These are phyloP conservation scores for Backusella mclennaniae DNA, from an alignment of 192 early-diverging fungal species.

Conservation along the genomic window DNA sequence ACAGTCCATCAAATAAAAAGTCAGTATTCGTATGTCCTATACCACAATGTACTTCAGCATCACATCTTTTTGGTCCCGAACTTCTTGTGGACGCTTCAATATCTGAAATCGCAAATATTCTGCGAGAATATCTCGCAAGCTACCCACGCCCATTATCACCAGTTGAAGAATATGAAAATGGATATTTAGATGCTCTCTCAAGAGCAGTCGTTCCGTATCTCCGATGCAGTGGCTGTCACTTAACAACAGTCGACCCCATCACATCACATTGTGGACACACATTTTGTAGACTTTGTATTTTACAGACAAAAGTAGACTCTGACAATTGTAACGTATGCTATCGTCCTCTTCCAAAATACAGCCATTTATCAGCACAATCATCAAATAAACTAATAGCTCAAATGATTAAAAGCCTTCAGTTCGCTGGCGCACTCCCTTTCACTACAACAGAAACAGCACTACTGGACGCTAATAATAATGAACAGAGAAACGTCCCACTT, in stretches of 20 bases:
- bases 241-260: constrained; percentile 4
- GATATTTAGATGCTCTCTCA: neutral
- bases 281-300: constrained; percentile 20
- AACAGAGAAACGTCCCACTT: constrained; percentile 3
- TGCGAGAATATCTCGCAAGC: neutral
- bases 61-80: constrained; percentile 19
- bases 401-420: neutral
- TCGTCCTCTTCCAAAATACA: constrained; percentile 22
- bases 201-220: neutral
- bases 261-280: constrained; percentile 21
- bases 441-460: neutral
- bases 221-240: constrained; percentile 1
- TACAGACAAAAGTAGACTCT: constrained; percentile 9
- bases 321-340: constrained; percentile 14
- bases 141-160: constrained; percentile 14
- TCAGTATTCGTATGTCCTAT: constrained; percentile 14
- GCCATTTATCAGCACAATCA: constrained; percentile 9
- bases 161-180: neutral
- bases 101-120: neutral
- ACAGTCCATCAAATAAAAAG: neutral
- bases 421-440: neutral
- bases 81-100: constrained; percentile 2
- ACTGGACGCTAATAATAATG: neutral
- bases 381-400: constrained; percentile 3
- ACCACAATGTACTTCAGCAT: constrained; percentile 2